Evolutionary conservation across 2,329 filamentous ascomycete species (phyloP), one percentile per base, ranked within the genome.

Genomic region (Beauveria sp.): DNA sequence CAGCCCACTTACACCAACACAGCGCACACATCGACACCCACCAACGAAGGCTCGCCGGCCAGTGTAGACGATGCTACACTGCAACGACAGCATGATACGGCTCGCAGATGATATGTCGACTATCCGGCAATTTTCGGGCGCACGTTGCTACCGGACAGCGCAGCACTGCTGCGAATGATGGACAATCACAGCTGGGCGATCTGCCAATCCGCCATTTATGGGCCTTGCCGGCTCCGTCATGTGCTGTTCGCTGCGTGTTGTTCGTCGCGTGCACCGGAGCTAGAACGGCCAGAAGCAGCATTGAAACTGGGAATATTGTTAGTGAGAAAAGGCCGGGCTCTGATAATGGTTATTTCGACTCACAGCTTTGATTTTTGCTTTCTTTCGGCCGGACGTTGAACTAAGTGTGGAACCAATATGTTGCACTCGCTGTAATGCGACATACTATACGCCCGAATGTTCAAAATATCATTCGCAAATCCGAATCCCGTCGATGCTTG

Each of bases 1-100:
- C 22, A 16, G 20, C 42, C 55, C 55, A 58, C 55, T 58, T 58
- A 58, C 55, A 47, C 30, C 26, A 40, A n/a, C n/a, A 49, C 42
- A 58, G 8, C 26, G 40, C 55, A 49, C 55, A 49, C 55, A 26
- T 28, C 7, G 43, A 57, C 54, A 47, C 54, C 42, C 28, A 43
- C 42, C 16, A 1, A 45, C 28, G 14, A 46, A 7, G 43, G 42
- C 42, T 56, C n/a, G 14, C 26, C 14, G n/a, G n/a, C 45, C 20
- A 49, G 28, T 18, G 43, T 24, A n/a, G 26, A 40, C 24, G 18
- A 56, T 56, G 40, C 53, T 42, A 56, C 53, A 40, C 43, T 16
- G 40, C 10, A 14, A 47, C 24, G 42, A 14, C 24, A 49, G 16
- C 10, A 40, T 34, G 20, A 7, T 16, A 40, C 30, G 26, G 18